Evolutionary conservation across 768 basidiomycete genomes (phyloP).

Genomic region (Brasilioporus rufonigricans): DNA sequence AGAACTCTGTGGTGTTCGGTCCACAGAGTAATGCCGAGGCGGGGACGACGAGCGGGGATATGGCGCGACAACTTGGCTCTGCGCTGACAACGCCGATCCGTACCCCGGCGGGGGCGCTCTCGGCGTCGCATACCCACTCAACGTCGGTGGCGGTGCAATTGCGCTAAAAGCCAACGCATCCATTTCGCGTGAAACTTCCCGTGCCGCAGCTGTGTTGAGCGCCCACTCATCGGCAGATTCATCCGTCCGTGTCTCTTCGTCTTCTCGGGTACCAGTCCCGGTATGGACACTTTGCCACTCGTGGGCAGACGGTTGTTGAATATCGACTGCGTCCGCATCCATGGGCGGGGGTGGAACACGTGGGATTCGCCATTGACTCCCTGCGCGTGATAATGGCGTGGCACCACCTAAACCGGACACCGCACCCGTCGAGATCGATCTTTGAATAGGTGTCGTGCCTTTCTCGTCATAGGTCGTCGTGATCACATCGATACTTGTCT

Average conservation of each 20-base stretch:
- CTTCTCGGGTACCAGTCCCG: conserved; percentile 8
- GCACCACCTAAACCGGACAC: neutral
- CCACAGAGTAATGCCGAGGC: neutral
- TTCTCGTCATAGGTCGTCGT: neutral
- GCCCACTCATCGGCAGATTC: conserved; percentile 46
- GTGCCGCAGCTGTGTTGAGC: conserved; percentile 66
- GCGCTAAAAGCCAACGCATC: conserved; percentile 50
- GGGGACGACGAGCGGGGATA: neutral
- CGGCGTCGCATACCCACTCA: conserved; percentile 18
- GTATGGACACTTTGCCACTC: conserved; percentile 4
- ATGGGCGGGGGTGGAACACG: conserved; percentile 41
- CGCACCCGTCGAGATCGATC: conserved; percentile 14
- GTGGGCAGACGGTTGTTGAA: neutral
- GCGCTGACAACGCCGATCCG: neutral
- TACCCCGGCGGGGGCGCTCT: conserved; percentile 11
- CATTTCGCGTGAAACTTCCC: conserved; percentile 64
- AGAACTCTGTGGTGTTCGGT: conserved; percentile 17
- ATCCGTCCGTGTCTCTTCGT: conserved; percentile 29
- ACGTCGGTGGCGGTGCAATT: conserved; percentile 11
- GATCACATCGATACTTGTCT: conserved; percentile 1
- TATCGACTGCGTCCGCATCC: conserved; percentile 21
- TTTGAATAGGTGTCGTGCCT: conserved; percentile 2
- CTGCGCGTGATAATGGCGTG: conserved; percentile 11
- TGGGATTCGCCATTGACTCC: conserved; percentile 28
- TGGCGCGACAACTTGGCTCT: neutral